Base-by-base conservation (phyloP, 345 rosid species). In the Arabis hirsuta region DNA sequence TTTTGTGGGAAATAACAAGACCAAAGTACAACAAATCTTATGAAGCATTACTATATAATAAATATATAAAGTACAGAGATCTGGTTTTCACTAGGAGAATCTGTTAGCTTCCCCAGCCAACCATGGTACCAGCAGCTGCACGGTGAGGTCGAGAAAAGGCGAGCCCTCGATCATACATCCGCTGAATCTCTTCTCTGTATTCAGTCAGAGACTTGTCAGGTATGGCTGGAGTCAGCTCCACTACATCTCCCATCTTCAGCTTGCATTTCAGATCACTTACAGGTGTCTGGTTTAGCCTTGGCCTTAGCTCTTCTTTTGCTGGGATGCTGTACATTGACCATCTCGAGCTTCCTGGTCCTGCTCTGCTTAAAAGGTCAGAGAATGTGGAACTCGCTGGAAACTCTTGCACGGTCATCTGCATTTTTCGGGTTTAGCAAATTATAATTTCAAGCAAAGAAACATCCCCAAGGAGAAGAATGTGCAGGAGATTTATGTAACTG, bases 391-490 rank as follows among this genome's bases (percentile, higher is more conserved):
- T 81, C 34, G 87, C 82, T 3, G 93, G 90, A 61, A 95, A 74
- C 80, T 95, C 97, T 81, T 91, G 96, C 69, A 95, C 96, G 0
- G 96, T 84, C 97, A 95, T 95, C 99, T 95, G 90, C 78, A 39
- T 42, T 64, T 64, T 63, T 22, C 12, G 0, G 51, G 57, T 43
- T 67, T 6, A 58, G 6, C 36, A 42, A 50, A 42, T 57, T 64
- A 51, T 50, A 36, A 16, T 46, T 53, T 50, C 26, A 67, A 67
- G 12, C 24, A 9, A 65, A 20, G 26, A 38, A 26, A 16, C 4
- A 48, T 41, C 34, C 27, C 29, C 19, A 6, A 8, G 0, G 24
- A 19, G 16, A 46, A 31, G 57, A 50, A 7, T 26, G 7, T 66
- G 4, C 32, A 60, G 24, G 32, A 12, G 43, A 12, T 29, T 11